Base-by-base conservation (phyloP, 208 protist genomes). In the Wallacemonas sp. region DNA sequence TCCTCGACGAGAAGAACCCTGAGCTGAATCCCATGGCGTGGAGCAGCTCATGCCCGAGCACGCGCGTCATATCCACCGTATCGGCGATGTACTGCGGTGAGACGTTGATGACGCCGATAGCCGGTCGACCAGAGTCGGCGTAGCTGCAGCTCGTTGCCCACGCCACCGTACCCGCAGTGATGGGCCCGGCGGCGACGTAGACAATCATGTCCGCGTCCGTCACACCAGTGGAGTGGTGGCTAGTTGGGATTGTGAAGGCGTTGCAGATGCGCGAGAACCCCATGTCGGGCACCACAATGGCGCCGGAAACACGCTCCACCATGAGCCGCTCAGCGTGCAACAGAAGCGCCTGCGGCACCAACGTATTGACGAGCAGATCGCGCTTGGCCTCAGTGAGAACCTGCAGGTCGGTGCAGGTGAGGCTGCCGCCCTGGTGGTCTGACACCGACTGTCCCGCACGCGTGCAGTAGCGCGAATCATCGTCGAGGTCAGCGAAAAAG, bases 21-120 rank as follows among this genome's bases (percentile, higher is more conserved):
- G 19, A 10, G 26, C 27, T 39, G 41, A 80, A 76, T 0, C 85
- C 85, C 19, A 91, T 48, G 6, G 79, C 79, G 71, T 92, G 85
- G 10, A 83, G 63, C 1, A 88, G 34, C 55, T 90, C 85, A 33
- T 92, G 85, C 5, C 55, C 64, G 3, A 69, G 32, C 1, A 68
- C 38, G 52, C 74, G 74, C 19, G 37, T 37, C 32, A 21, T 62
- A 6, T 57, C n/a, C 13, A 24, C 22, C 8, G 22, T 58, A 19
- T 44, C 15, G 17, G 24, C 21, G 34, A 78, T 44, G 21, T 52
- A 24, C 33, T 41, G 22, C 21, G 73, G 73, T 3, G 54, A 70
- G 26, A 80, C n/a, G 59, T 80, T 80, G 22, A 65, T 67, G 17
- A 60, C 64, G 10, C 74, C 73, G 34, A 74, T 39, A 33, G 58